Evolutionary conservation across 352 stramenopile genomes (phyloP), one percentile per base, ranked within the genome.

Genomic region (Pythium periplocum): DNA sequence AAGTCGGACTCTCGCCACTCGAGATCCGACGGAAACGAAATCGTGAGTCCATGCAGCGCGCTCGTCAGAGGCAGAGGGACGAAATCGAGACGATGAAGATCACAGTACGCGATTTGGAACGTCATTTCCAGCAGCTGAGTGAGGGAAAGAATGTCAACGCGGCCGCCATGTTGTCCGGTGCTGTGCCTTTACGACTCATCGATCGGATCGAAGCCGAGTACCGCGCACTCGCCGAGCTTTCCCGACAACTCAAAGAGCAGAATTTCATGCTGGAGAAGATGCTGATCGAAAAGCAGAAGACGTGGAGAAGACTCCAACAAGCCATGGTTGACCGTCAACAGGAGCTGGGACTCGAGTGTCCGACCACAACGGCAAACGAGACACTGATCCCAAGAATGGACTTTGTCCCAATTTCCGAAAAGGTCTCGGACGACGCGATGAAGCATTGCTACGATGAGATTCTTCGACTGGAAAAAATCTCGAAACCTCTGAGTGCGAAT

Each of bases 361-460:
- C 71, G 30, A 60, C 62, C 41, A 62, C 67, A 7, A 68, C 66
- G 17, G 54, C 64, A 17, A 55, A 67, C 39, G 53, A 58, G 17
- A 59, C 59, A 12, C 48, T 72, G 12, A 69, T 72, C 53, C 62
- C 59, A 41, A 59, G 77, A 55, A 69, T 81, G 64, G 61, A 78
- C 12, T 86, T 75, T 51, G 54, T 66, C 31, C 68, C 72, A 0
- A 79, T 87, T 59, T 83, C 77, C 4, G 70, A 86, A 36, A 58
- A 69, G 40, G 62, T 83, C 49, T 67, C 73, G 6, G 78, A 81
- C 42, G 74, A 73, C 11, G 49, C 73, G 40, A 81, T 86, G 48
- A 75, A 71, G 33, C 66, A 55, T 10, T 85, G 76, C 57, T 87
- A 83, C 53, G 60, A 82, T 43, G 64, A 75, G 63, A 81, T 85